Base-by-base conservation (phyloP, 2,329 filamentous ascomycete genomes). In the Sordariomycetes sp. region DNA sequence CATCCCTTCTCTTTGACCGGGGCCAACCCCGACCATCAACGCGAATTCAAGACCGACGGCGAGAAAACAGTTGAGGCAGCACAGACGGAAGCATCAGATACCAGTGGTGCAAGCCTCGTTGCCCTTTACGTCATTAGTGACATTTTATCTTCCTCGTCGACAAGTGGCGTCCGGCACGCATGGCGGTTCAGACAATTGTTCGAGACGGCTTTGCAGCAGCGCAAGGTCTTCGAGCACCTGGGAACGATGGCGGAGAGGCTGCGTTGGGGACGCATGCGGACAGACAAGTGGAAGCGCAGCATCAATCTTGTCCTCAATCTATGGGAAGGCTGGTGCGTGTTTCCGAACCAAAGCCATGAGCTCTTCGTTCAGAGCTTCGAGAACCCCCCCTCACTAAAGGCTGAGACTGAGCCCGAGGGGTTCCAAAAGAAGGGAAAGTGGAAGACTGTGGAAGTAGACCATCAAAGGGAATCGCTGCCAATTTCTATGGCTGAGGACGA, bases 171-270 rank as follows among this genome's bases (percentile, higher is more conserved):
- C 17, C 78, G 84, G 3, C 84, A 88, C 52, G 84, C 85, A 4
- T 94, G 87, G 85, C 80, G 86, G 34, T 94, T 87, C 50, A 71
- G 87, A 16, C 78, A 83, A 43, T 68, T 90, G 4, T 86, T 94
- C 41, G 86, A 93, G 52, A 65, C 68, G 1, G 75, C 81, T 1
- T 65, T 95, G 17, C 75, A 75, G 20, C 61, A 72, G 8, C 73
- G 77, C 36, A 73, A 75, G 37, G 75, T 80, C 1, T 94, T 94
- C 47, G 82, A 84, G 48, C 69, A 72, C 29, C 68, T 95, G 4
- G 87, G 87, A 1, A 63, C 72, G 36, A 70, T 93, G 39, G 77
- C 86, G 7, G 79, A 81, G 46, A 77, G 75, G 35, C 61, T 83
- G 16, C 68, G 70, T 29, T 94, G 87, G 86, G 88, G 88, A 8